These are phyloP conservation scores for Tetrapisispora iriomotensis DNA, from an alignment of 805 yeast species.

Conservation along the genomic window DNA sequence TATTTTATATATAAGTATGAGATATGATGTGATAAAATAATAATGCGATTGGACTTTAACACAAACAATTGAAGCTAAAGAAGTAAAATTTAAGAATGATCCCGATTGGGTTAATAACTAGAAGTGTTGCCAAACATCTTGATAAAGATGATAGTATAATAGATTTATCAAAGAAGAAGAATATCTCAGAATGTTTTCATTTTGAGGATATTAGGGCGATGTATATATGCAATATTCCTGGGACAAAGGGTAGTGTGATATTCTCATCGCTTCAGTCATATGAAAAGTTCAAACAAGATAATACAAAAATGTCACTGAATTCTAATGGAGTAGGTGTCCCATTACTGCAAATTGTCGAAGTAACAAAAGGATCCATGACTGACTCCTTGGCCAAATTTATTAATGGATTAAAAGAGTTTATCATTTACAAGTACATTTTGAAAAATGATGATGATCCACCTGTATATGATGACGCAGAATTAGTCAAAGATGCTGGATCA, in stretches of 20 bases:
- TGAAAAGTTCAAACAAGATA: not conserved
- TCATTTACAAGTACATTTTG: not conserved
- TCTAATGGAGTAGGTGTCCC: not conserved
- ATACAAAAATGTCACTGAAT: not conserved
- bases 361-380: too few species aligned
- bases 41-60: too few species aligned
- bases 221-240: not conserved
- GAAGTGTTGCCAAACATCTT: too few species aligned
- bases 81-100: too few species aligned
- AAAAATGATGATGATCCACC: not conserved
- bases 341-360: not conserved
- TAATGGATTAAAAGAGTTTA: not conserved
- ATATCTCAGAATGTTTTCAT: not conserved
- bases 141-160: too few species aligned
- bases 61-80: too few species aligned
- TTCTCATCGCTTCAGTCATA: not conserved
- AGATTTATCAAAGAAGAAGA: too few species aligned
- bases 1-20: too few species aligned
- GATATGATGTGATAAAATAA: too few species aligned
- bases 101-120: too few species aligned
- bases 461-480: not conserved
- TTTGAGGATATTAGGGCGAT: not conserved
- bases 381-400: too few species aligned
- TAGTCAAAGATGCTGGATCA: not conserved
- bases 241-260: not conserved